Conservation (phyloP, 306 rosid genomes). For the Prunus armeniaca region DNA sequence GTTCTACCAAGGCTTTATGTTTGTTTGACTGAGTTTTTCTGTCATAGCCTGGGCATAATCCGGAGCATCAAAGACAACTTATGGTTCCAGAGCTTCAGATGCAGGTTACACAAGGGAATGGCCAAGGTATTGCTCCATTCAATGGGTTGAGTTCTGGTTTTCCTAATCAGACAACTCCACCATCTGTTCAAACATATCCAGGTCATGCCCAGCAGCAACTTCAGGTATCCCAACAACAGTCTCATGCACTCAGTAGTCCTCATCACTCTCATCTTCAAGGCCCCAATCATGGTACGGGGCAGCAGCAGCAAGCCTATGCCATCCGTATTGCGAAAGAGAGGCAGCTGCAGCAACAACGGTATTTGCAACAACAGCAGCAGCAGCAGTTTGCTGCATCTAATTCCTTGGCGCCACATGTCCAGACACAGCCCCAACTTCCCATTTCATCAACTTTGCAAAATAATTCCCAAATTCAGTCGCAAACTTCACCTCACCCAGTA, state of each 20-base stretch:
- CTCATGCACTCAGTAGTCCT: constrained; percentile 59
- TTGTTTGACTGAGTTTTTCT: constrained; percentile 11
- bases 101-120: constrained; percentile 75
- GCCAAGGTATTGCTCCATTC: constrained; percentile 68
- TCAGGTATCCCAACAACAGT: constrained; percentile 74
- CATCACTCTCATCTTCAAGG: constrained; percentile 78
- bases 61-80: constrained; percentile 85
- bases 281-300: constrained; percentile 58
- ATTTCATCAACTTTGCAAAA: constrained; percentile 60
- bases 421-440: constrained; percentile 70
- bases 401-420: constrained; percentile 59
- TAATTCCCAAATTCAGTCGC: constrained; percentile 65
- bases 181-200: constrained; percentile 62
- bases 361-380: constrained; percentile 55
- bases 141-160: constrained; percentile 79
- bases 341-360: constrained; percentile 62
- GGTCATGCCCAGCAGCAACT: constrained; percentile 81
- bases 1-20: not conserved
- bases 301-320: constrained; percentile 74
- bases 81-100: constrained; percentile 75
- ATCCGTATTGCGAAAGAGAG: constrained; percentile 71
- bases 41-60: constrained; percentile 78
- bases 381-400: constrained; percentile 70
- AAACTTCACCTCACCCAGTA: constrained; percentile 62
- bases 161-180: constrained; percentile 70